These are phyloP conservation scores for Pseudogymnoascus sp. DNA, from an alignment of 2,329 filamentous ascomycete species.

Conservation along the genomic window DNA sequence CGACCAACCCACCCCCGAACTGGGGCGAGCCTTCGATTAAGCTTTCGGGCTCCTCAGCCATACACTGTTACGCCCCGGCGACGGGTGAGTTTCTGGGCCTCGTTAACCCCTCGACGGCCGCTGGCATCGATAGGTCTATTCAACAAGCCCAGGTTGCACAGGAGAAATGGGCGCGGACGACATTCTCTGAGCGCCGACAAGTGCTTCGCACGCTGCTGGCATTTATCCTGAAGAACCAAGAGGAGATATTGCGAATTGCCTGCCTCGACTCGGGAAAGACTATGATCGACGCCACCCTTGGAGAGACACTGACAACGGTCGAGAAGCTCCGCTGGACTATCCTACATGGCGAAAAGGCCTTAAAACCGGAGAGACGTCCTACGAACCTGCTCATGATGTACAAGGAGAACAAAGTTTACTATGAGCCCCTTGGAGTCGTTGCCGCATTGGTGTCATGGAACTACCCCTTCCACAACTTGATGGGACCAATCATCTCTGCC, in stretches of 20 bases:
- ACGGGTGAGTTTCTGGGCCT: constrained; percentile 77
- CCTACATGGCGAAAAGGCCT: constrained; percentile 75
- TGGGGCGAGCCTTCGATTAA: constrained; percentile 24
- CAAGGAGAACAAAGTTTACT: constrained; percentile 83
- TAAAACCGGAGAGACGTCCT: constrained; percentile 64
- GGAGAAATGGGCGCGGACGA: constrained; percentile 66
- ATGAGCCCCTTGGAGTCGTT: constrained; percentile 89
- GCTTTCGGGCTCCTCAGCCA: constrained; percentile 56
- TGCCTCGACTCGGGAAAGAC: constrained; percentile 95
- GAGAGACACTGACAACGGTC: constrained; percentile 86
- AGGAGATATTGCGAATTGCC: constrained; percentile 75
- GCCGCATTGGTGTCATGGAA: constrained; percentile 95
- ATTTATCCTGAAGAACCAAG: constrained; percentile 81
- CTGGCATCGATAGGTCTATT: constrained; percentile 73
- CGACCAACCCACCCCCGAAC: constrained; percentile 28
- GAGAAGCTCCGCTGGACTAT: constrained; percentile 97
- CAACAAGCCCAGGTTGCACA: constrained; percentile 69
- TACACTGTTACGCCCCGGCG: constrained; percentile 84
- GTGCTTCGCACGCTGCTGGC: constrained; percentile 76
- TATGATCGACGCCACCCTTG: constrained; percentile 85
- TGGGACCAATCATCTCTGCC: constrained; percentile 83
- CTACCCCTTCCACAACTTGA: constrained; percentile 91
- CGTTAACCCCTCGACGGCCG: constrained; percentile 67
- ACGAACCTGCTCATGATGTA: constrained; percentile 93
- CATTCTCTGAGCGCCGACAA: constrained; percentile 66